Conservation (phyloP, 805 yeast genomes). For the Wickerhamomyces sydowiorum region DNA sequence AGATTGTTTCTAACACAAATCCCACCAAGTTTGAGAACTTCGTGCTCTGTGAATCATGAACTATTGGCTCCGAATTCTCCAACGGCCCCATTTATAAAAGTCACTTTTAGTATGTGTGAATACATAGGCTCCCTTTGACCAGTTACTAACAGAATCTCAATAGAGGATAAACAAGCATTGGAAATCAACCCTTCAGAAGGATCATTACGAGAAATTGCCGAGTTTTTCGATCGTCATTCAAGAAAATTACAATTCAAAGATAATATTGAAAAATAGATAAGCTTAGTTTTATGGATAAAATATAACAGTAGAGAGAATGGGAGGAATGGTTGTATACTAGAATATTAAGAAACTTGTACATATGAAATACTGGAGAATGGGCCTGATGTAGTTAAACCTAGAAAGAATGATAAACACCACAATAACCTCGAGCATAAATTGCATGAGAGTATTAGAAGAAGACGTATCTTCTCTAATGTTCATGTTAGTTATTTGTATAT, state of each 20-base stretch:
- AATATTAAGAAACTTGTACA: background rate
- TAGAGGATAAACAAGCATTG: slow-evolving; percentile 66
- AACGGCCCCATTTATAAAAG: slow-evolving; percentile 59
- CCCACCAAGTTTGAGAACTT: slow-evolving; percentile 65
- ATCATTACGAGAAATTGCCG: slow-evolving; percentile 56
- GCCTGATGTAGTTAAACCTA: too few species aligned
- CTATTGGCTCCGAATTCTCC: slow-evolving; percentile 42
- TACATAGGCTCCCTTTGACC: background rate
- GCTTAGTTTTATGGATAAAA: slow-evolving; percentile 2
- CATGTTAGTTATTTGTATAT: too few species aligned
- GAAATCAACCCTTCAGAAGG: slow-evolving; percentile 57
- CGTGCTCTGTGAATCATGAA: slow-evolving; percentile 59
- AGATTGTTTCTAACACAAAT: slow-evolving; percentile 73
- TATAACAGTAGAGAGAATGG: background rate
- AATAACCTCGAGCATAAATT: too few species aligned
- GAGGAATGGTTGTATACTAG: background rate
- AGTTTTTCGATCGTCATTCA: slow-evolving; percentile 74
- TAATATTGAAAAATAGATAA: slow-evolving; percentile 40
- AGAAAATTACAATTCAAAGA: slow-evolving; percentile 73
- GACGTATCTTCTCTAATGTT: too few species aligned
- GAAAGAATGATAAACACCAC: too few species aligned
- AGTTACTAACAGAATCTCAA: slow-evolving; percentile 1
- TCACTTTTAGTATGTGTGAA: slow-evolving; percentile 47
- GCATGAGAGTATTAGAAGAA: too few species aligned
- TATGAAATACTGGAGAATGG: too few species aligned